Conservation (phyloP, 148 eudicot species). For the Cornus florida region DNA sequence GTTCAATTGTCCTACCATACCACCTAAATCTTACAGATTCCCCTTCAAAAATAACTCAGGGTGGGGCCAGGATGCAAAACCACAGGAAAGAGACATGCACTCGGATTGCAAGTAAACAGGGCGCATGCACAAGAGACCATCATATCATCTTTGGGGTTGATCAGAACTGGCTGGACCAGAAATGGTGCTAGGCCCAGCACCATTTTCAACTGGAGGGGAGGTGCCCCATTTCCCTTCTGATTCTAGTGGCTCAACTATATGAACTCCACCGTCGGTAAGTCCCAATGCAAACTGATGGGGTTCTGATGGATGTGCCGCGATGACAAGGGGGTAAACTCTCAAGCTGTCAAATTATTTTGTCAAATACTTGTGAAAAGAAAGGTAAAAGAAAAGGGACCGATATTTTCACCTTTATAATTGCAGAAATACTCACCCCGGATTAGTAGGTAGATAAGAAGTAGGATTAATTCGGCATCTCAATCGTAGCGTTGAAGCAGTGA, state of each 20-base stretch:
- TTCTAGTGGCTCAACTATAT: constrained; percentile 86
- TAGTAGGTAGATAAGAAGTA: constrained; percentile 62
- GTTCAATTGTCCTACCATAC: constrained; percentile 21
- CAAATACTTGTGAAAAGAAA: background rate
- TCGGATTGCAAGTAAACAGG: constrained; percentile 2
- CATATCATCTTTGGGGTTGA: constrained; percentile 51
- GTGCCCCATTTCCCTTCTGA: constrained; percentile 93
- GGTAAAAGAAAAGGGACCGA: background rate
- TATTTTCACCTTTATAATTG: background rate
- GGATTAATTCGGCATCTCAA: constrained; percentile 81
- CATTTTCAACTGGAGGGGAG: constrained; percentile 68
- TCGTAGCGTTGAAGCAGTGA: constrained; percentile 71
- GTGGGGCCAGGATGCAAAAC: constrained; percentile 25
- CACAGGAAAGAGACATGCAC: constrained; percentile 21
- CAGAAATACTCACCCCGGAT: constrained; percentile 54
- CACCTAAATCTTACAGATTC: constrained; percentile 38
- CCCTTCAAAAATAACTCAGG: constrained; percentile 20
- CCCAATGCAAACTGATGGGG: constrained; percentile 92
- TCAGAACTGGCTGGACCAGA: constrained; percentile 45
- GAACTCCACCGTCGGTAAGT: constrained; percentile 79
- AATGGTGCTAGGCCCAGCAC: constrained; percentile 59
- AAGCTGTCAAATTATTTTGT: constrained; percentile 31
- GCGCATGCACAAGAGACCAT: background rate
- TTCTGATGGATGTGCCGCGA: constrained; percentile 93
- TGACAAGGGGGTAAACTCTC: constrained; percentile 67